Base-by-base conservation (phyloP, 192 early-diverging fungal species). In the Pecoramyces ruminantium region DNA sequence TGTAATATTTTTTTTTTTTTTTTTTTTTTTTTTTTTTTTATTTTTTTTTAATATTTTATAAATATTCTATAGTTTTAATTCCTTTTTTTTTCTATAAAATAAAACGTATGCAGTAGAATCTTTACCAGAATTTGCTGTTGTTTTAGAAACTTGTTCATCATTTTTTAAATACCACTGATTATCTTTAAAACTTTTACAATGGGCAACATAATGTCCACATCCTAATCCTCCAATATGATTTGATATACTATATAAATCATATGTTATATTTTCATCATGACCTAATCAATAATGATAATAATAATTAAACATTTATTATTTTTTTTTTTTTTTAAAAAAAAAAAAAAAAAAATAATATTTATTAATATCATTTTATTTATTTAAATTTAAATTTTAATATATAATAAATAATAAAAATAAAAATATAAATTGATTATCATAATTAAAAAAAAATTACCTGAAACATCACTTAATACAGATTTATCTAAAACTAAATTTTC, bases 121-220 rank as follows among this genome's bases (percentile, higher is more conserved):
- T 67, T 67, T 67, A 11, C 51, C 51, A 67, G 51, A 16, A n/a
- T 67, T 25, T 25, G 51, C 1, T 21, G 51, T 67, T 8, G 51
- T 67, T 67, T 9, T 25, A n/a, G 25, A n/a, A n/a, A 67, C 51
- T n/a, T 1, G 4, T 67, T 67, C 51, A n/a, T 67, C 51, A 67
- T 67, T 67, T 67, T 67, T 67, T 67, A 67, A 67, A 11, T 67
- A 67, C 51, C 51, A 67, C 2, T 67, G 25, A 67, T 67, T 67
- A 18, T 81, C 81, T 29, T 30, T 81, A 29, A 81, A 40, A 30
- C 81, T 81, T 38, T 34, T 30, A 40, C 38, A 78, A 34, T 40
- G 39, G 5, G 89, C 88, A 51, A 87, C 84, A 81, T 90, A 90
- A 79, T 90, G 89, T 5, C 89, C 89, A 21, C 88, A 86, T 29